Conservation (phyloP, 345 rosid genomes). For the Rubroshorea leprosula region DNA sequence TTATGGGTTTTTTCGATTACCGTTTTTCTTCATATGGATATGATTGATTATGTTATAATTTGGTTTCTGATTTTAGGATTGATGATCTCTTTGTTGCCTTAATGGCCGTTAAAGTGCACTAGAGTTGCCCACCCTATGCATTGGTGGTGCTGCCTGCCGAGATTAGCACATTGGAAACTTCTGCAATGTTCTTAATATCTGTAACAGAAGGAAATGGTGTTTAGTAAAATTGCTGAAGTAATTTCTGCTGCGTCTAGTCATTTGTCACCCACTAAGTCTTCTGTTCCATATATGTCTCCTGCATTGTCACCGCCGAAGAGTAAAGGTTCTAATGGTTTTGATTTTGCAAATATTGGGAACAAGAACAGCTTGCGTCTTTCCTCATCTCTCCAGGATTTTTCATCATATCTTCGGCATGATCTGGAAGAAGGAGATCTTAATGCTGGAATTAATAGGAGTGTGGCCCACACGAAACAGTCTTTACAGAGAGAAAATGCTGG, state of each 20-base stretch:
- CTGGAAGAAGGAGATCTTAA: slow-evolving; percentile 43
- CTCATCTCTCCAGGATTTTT: slow-evolving; percentile 85
- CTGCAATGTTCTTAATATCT: background rate
- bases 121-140: background rate
- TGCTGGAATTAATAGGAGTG: slow-evolving; percentile 34
- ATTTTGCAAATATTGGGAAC: slow-evolving; percentile 32
- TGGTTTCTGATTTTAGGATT: slow-evolving; percentile 5
- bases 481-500: slow-evolving; percentile 48
- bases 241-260: slow-evolving; percentile 37
- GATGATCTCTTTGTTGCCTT: slow-evolving; percentile 1
- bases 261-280: slow-evolving; percentile 29
- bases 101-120: background rate
- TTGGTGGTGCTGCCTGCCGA: background rate
- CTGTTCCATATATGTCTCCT: slow-evolving; percentile 40
- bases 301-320: slow-evolving; percentile 39
- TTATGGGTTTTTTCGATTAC: background rate
- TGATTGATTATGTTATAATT: background rate
- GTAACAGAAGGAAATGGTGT: slow-evolving; percentile 40
- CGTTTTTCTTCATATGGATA: background rate
- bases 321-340: slow-evolving; percentile 26
- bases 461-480: slow-evolving; percentile 25
- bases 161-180: background rate
- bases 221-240: slow-evolving; percentile 48
- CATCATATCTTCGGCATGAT: slow-evolving; percentile 49
- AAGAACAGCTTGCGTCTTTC: slow-evolving; percentile 66